These are phyloP conservation scores for Ceratocystis cacaofunesta DNA, from an alignment of 2,329 filamentous ascomycete genomes.

Conservation along the genomic window DNA sequence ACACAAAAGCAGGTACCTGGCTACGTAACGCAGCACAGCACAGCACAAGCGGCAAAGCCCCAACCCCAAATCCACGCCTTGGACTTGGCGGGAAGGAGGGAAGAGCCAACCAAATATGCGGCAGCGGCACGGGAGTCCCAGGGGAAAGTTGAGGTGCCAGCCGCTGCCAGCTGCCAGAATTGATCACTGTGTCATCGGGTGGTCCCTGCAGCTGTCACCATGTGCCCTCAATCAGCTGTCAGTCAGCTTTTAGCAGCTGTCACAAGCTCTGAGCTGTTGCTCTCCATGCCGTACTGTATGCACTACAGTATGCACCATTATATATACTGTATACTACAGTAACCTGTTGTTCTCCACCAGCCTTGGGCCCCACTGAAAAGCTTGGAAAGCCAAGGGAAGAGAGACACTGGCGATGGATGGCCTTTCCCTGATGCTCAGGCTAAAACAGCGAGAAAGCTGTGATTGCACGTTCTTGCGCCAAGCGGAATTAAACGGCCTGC, in stretches of 20 bases:
- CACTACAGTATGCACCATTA: too few species aligned
- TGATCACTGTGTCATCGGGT: not conserved
- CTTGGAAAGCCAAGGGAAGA: not conserved
- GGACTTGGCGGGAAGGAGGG: not conserved
- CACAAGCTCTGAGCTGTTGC: not conserved
- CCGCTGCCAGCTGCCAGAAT: not conserved
- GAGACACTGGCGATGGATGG: not conserved
- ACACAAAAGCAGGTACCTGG: slow-evolving; percentile 2
- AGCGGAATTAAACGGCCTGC: slow-evolving; percentile 25
- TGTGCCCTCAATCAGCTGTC: not conserved
- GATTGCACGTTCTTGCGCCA: not conserved
- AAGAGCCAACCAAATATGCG: not conserved
- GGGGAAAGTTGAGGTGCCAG: not conserved
- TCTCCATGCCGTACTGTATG: too few species aligned
- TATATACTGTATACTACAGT: too few species aligned
- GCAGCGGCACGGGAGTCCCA: not conserved
- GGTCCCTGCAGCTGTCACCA: not conserved
- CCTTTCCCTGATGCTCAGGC: not conserved
- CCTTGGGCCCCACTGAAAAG: slow-evolving; percentile 6
- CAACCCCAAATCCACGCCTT: not conserved
- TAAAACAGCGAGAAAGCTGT: not conserved
- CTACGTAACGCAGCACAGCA: not conserved
- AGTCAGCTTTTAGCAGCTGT: not conserved
- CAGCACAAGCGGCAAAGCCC: not conserved
- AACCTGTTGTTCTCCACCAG: not conserved